These are phyloP conservation scores for Wakefieldia striispora DNA, from an alignment of 768 basidiomycete species.

Conservation along the genomic window DNA sequence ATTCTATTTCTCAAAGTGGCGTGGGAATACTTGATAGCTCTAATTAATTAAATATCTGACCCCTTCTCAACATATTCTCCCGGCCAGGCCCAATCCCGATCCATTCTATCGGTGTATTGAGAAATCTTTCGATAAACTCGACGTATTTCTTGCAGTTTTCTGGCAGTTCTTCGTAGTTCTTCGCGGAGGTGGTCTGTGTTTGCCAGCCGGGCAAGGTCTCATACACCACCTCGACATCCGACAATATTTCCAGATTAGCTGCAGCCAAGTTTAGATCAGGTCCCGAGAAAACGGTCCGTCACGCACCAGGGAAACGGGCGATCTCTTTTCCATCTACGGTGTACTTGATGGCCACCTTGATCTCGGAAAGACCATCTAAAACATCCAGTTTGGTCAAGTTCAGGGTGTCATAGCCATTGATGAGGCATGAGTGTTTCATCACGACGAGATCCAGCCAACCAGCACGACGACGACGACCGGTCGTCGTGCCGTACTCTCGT, in stretches of 20 bases:
- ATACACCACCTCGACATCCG: constrained; percentile 80
- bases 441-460: constrained; percentile 99
- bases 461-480: constrained; percentile 88
- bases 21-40: constrained; percentile 19
- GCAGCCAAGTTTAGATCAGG: constrained; percentile 1
- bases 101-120: constrained; percentile 79
- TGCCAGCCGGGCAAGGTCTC: constrained; percentile 92
- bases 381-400: constrained; percentile 98
- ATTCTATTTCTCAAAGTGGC: constrained; percentile 9
- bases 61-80: constrained; percentile 62
- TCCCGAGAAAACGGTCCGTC: not conserved
- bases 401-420: constrained; percentile 93
- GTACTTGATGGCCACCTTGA: constrained; percentile 87
- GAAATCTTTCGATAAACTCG: constrained; percentile 76
- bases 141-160: constrained; percentile 84
- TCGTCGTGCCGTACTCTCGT: constrained; percentile 87
- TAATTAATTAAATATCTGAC: constrained; percentile 20
- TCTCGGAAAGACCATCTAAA: constrained; percentile 78
- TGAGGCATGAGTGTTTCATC: constrained; percentile 84
- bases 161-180: constrained; percentile 72
- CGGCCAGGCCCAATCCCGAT: constrained; percentile 90
- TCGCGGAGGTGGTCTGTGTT: constrained; percentile 61
- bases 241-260: constrained; percentile 87
- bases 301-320: constrained; percentile 81
- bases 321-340: constrained; percentile 73